These are phyloP conservation scores for Colletotrichum sp. DNA, from an alignment of 2,329 filamentous ascomycete genomes.

Conservation along the genomic window DNA sequence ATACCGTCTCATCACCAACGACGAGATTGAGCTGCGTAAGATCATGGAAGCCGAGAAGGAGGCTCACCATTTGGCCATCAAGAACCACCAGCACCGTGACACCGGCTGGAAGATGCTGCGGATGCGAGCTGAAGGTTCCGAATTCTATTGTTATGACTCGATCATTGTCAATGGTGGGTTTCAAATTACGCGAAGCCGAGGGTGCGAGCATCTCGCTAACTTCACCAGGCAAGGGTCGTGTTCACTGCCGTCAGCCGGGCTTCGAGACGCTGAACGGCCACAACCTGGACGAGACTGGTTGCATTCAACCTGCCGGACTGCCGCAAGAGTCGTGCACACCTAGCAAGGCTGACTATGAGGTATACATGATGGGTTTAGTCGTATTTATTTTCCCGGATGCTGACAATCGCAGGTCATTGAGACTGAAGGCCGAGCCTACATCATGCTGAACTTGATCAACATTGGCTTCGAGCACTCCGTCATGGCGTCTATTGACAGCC, in stretches of 20 bases:
- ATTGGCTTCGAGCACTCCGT: slow-evolving; percentile 15
- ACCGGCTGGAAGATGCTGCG: slow-evolving; percentile 18
- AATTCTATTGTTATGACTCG: slow-evolving; percentile 26
- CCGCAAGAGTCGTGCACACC: background rate
- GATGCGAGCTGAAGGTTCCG: slow-evolving; percentile 11
- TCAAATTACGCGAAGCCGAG: background rate
- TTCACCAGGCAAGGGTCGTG: slow-evolving; percentile 25
- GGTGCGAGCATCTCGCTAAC: background rate
- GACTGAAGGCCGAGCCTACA: slow-evolving; percentile 1
- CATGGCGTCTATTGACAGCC: slow-evolving; percentile 24
- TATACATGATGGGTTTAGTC: background rate
- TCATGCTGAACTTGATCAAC: slow-evolving; percentile 16
- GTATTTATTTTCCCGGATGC: background rate
- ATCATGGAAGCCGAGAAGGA: slow-evolving; percentile 13
- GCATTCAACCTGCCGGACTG: slow-evolving; percentile 3
- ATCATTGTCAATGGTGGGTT: slow-evolving; percentile 26
- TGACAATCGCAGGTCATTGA: background rate
- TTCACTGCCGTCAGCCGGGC: slow-evolving; percentile 22
- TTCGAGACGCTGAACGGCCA: slow-evolving; percentile 2
- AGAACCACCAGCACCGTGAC: slow-evolving; percentile 15
- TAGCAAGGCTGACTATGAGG: slow-evolving; percentile 11
- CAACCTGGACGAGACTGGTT: slow-evolving; percentile 3
- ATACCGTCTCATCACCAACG: slow-evolving; percentile 1
- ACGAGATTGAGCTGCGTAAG: background rate
- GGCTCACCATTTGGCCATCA: slow-evolving; percentile 6